phyloP scores from a whole-genome alignment of 345 rosid species.

The Populus alba region DNA sequence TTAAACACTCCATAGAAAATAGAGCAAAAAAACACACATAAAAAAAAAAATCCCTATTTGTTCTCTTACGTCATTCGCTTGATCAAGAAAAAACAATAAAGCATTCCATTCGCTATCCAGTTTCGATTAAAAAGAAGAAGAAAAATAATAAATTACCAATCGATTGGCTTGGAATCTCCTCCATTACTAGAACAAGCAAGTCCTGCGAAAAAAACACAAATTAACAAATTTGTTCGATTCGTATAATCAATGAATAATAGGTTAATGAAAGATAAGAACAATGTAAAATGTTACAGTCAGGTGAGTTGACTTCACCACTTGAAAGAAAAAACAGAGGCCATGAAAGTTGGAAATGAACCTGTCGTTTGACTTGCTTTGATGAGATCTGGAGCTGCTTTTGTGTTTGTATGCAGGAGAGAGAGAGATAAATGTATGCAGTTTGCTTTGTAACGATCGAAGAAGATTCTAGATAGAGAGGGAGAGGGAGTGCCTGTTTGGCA shows the following conservation, averaged over 20 bases:
- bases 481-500: too few species aligned
- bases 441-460: constrained; percentile 24
- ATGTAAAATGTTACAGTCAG: not conserved
- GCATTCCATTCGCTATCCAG: not conserved
- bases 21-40: not conserved
- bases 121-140: not conserved
- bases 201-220: not conserved
- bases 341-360: not conserved
- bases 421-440: not conserved
- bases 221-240: not conserved
- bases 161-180: constrained; percentile 43
- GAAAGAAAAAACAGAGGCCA: not conserved
- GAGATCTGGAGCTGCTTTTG: not conserved
- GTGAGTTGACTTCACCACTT: not conserved
- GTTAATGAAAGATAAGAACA: not conserved
- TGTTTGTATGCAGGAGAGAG: not conserved
- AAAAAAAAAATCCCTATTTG: too few species aligned
- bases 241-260: not conserved
- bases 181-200: constrained; percentile 37
- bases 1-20: not conserved
- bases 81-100: not conserved
- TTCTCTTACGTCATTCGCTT: not conserved
- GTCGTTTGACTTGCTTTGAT: not conserved
- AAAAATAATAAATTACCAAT: constrained; percentile 26
- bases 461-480: constrained; percentile 25